Evolutionary conservation across 805 yeast species (phyloP), one percentile per base, ranked within the genome.

Genomic region (Starmerella bacillaris): DNA sequence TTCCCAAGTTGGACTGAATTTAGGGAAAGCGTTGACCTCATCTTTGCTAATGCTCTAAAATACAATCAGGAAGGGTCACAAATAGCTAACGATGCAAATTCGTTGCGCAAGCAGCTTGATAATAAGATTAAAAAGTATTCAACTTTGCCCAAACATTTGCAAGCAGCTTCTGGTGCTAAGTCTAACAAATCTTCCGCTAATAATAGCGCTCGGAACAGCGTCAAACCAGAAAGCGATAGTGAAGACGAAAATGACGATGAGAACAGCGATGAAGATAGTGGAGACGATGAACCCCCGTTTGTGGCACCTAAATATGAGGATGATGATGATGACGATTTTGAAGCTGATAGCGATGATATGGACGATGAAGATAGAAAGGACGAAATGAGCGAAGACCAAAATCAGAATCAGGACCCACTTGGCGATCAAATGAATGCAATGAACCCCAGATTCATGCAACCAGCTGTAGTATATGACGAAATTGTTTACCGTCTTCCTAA

Each of bases 51-150:
- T 55, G 93, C 95, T 2, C 71, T 72, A 50, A 53, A 65, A 1
- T 86, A 73, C 56, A 86, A 84, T 54, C 77, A 72, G 40, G 77
- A 77, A 35, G 70, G 68, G 2, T 70, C 89, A 35, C 63, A 70
- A 35, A 73, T 84, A 27, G 71, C 72, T 49, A 68, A 68, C 40
- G 92, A 82, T 56, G 75, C 95, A 0, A 56, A 53, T 26, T 65
- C 67, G 30, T 62, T 89, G 35, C 63, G 68, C 40, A 63, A 61
- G 21, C 63, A 63, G 40, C 72, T 76, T 43, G 42, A 47, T 31
- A 30, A 43, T 14, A 48, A 47, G 29, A 30, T 55, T 27, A 42
- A 41, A 9, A 48, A 48, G 29, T 33, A 42, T 39, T 37, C 34
- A 35, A 43, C 32, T 31, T 15, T 39, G 6, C 48, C 48, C 12